Conservation (phyloP, 1,284 basidiomycete genomes). For the Xerocomus cyaneibrunnescens region DNA sequence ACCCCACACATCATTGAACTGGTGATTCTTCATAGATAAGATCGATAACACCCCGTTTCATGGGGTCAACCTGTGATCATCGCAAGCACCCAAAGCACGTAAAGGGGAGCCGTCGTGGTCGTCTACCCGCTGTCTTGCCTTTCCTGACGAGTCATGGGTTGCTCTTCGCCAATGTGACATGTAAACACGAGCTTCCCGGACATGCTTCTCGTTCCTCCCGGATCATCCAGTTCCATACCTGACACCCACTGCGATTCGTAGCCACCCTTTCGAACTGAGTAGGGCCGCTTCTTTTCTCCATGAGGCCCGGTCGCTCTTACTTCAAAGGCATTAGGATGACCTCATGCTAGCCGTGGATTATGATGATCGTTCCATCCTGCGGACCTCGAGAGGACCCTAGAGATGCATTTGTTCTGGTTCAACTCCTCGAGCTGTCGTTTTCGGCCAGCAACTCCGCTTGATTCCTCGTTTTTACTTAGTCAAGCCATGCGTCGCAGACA, state of each 20-base stretch:
- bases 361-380: no score
- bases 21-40: not conserved
- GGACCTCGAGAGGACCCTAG: not conserved
- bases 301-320: not conserved
- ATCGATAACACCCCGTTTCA: not conserved
- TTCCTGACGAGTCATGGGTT: not conserved
- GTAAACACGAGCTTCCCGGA: not conserved
- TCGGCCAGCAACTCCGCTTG: no score
- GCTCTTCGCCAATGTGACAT: not conserved
- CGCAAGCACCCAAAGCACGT: not conserved
- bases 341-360: not conserved
- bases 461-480: no score
- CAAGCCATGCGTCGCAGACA: not conserved
- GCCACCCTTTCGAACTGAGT: not conserved
- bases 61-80: not conserved
- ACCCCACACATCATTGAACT: not conserved
- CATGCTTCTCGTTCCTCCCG: not conserved
- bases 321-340: not conserved
- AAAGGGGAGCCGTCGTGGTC: not conserved
- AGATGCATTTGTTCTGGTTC: no score
- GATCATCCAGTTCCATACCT: not conserved
- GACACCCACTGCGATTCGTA: not conserved
- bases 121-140: not conserved
- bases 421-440: no score
- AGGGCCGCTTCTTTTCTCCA: not conserved